Conservation (phyloP, 140 eudicot genomes). For the Stevia rebaudiana region DNA sequence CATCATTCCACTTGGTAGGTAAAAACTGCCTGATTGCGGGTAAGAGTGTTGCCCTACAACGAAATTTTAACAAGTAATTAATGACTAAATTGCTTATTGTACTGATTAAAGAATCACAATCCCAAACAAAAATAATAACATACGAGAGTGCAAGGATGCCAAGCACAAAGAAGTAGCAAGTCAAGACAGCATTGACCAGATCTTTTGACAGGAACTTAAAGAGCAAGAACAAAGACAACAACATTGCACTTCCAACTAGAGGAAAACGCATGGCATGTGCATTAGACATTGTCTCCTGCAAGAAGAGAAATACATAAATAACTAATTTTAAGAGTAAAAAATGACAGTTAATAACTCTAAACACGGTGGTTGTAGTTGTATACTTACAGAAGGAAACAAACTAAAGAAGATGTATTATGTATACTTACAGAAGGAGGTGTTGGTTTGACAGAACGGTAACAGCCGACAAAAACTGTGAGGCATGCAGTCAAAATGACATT, state of each 20-base stretch:
- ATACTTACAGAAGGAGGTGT: slow-evolving; percentile 86
- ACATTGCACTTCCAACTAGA: slow-evolving; percentile 90
- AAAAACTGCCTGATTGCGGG: slow-evolving; percentile 71
- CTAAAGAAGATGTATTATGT: no score
- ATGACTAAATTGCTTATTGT: background rate
- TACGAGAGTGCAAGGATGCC: slow-evolving; percentile 92
- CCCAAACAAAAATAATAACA: slow-evolving; percentile 23
- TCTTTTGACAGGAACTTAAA: slow-evolving; percentile 85
- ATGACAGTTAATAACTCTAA: background rate
- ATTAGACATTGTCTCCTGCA: slow-evolving; percentile 92
- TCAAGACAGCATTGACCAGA: slow-evolving; percentile 83
- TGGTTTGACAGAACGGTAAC: slow-evolving; percentile 88
- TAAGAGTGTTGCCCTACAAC: slow-evolving; percentile 72
- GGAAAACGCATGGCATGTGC: slow-evolving; percentile 97
- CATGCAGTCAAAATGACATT: slow-evolving; percentile 87
- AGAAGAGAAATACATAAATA: background rate
- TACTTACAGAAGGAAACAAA: slow-evolving; percentile 84
- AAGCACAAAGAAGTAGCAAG: slow-evolving; percentile 77
- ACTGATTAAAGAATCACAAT: background rate
- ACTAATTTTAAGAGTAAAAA: background rate
- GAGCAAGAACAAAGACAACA: slow-evolving; percentile 80
- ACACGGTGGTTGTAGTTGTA: background rate
- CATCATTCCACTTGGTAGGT: slow-evolving; percentile 80
- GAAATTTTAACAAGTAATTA: background rate
- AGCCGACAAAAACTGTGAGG: slow-evolving; percentile 81